Evolutionary conservation across 768 basidiomycete species (phyloP).

Genomic region (Leccinum ochraceum): DNA sequence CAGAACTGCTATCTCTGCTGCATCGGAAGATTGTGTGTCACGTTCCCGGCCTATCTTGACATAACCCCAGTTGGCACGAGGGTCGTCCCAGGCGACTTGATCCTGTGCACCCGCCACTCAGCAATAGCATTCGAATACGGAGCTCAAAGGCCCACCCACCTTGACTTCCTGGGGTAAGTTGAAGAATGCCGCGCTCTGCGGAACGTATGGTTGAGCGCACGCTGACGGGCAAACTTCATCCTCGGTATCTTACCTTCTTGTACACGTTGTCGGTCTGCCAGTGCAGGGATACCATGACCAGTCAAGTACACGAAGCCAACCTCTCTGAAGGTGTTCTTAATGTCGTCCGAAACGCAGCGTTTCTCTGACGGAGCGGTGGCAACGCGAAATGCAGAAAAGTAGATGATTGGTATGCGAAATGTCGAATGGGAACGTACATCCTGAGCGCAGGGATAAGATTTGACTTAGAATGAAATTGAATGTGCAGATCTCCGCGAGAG

Average conservation of each 20-base stretch:
- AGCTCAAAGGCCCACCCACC: slow-evolving; percentile 33
- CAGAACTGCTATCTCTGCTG: slow-evolving; percentile 69
- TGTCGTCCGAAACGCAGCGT: slow-evolving; percentile 59
- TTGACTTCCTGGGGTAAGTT: slow-evolving; percentile 60
- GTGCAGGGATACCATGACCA: slow-evolving; percentile 66
- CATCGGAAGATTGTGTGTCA: slow-evolving; percentile 71
- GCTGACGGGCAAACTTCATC: slow-evolving; percentile 5
- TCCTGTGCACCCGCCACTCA: slow-evolving; percentile 38
- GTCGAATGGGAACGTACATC: slow-evolving; percentile 37
- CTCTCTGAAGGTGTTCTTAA: slow-evolving; percentile 76
- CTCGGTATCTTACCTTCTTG: slow-evolving; percentile 48
- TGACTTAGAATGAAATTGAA: background rate
- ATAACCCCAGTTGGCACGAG: slow-evolving; percentile 83
- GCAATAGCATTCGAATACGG: background rate
- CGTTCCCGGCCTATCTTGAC: slow-evolving; percentile 81
- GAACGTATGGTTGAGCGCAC: background rate
- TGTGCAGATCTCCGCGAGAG: slow-evolving; percentile 28
- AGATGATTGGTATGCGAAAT: slow-evolving; percentile 74
- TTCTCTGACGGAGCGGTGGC: slow-evolving; percentile 55
- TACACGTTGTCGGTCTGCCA: slow-evolving; percentile 59
- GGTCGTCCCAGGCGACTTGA: slow-evolving; percentile 78
- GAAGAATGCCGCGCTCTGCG: slow-evolving; percentile 79
- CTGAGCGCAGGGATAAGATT: slow-evolving; percentile 20
- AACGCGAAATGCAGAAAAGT: slow-evolving; percentile 70
- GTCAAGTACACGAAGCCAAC: slow-evolving; percentile 80